Evolutionary conservation across 371 early-diverging fungal species (phyloP), one percentile per base, ranked within the genome.

Genomic region (Vairimorpha apis): DNA sequence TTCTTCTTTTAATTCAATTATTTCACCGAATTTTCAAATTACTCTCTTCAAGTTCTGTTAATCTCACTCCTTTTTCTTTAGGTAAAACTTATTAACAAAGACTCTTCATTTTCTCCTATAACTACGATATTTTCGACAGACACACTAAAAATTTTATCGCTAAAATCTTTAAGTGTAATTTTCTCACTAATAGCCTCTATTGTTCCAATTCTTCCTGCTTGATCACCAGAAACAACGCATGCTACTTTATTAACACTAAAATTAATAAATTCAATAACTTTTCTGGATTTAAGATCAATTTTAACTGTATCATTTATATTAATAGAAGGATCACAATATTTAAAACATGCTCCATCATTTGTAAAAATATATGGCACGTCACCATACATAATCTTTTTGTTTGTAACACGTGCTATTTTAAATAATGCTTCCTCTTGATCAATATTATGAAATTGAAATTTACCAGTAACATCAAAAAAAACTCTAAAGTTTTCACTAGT

Each of bases 401-500:
- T 88, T 87, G 88, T 90, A 80, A 97, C 93, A 88, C 95, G 95
- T 87, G 92, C 90, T 71, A 99, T 88, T 89, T 95, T 96, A 90
- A 92, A 95, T 86, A 92, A 89, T 85, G 94, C 92, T 87, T 97
- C 97, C 85, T 95, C 95, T 62, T 89, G 90, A 64, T 90, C 90
- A 86, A 99, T 96, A 83, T 92, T 90, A 89, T 97, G 96, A 85
- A 97, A 90, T 82, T 91, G 89, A 89, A 96, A 99, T 83, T 95
- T 95, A 80, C 94, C 94, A 88, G 93, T 94, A 86, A 89, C 87
- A 87, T 94, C 95, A 87, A 93, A 96, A 85, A 97, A 87, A 70
- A 99, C 88, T 85, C 97, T 91, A 91, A 93, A 97, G 90, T 94
- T 89, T 88, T 95, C 94, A 82, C 92, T 91, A 72, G 96, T 95